Evolutionary conservation across 2,329 filamentous ascomycete species (phyloP).

Genomic region (Lecanicillium sp.): DNA sequence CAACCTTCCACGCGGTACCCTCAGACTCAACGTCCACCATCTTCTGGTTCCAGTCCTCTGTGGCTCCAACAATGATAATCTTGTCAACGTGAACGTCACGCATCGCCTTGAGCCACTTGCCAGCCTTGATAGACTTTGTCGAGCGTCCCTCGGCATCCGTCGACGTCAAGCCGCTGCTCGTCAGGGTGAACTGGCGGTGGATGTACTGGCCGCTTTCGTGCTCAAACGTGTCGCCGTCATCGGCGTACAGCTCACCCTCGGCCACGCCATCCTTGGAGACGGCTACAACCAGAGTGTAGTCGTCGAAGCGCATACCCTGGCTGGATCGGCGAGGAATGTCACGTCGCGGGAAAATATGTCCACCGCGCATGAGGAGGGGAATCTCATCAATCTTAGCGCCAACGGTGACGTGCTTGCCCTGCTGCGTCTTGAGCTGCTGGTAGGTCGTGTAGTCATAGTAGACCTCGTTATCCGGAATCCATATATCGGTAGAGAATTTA

Average conservation of each 20-base stretch:
- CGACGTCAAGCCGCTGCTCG: slow-evolving; percentile 53
- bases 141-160: slow-evolving; percentile 53
- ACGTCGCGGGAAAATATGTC: slow-evolving; percentile 83
- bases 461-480: slow-evolving; percentile 78
- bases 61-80: slow-evolving; percentile 75
- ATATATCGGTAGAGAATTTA: slow-evolving; percentile 65
- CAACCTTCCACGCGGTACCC: slow-evolving; percentile 41
- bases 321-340: slow-evolving; percentile 80
- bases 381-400: slow-evolving; percentile 77
- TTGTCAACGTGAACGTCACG: slow-evolving; percentile 71
- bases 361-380: slow-evolving; percentile 84
- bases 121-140: slow-evolving; percentile 45
- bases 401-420: slow-evolving; percentile 62
- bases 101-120: slow-evolving; percentile 74
- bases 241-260: slow-evolving; percentile 76
- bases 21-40: slow-evolving; percentile 48
- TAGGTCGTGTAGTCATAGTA: slow-evolving; percentile 98
- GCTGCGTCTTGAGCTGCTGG: slow-evolving; percentile 58
- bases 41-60: slow-evolving; percentile 59
- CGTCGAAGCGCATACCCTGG: slow-evolving; percentile 86
- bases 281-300: slow-evolving; percentile 78
- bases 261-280: slow-evolving; percentile 55
- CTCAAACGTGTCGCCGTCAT: slow-evolving; percentile 91
- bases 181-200: slow-evolving; percentile 69
- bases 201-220: slow-evolving; percentile 81